Evolutionary conservation across 768 basidiomycete genomes (phyloP), one percentile per base, ranked within the genome.

Genomic region (Boletus rubescentipes): DNA sequence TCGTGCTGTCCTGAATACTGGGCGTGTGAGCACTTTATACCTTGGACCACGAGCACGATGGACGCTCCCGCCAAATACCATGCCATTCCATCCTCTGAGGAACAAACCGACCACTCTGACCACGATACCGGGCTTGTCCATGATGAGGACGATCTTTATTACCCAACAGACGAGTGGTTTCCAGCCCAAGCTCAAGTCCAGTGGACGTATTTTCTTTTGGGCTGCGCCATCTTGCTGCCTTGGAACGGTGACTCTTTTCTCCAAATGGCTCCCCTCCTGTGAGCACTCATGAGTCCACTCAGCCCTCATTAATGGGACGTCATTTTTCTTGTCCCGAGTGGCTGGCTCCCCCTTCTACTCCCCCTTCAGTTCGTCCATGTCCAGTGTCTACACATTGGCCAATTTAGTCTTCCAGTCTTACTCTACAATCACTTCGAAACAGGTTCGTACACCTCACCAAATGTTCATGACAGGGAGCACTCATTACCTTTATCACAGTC

Each of bases 221-320:
- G 93, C 3, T 86, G 86, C 52, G 87, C 90, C 18, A 80, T 87
- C 4, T 77, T 97, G 8, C 71, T 97, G 16, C 86, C 91, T 29
- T 97, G 93, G 93, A 96, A 94, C 65, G 92, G 93, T 93, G 67
- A 65, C 79, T 62, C 10, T 11, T 32, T 18, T 45, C 37, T 14
- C 15, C 46, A 44, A 47, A 14, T 6, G 4, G 36, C 31, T 31
- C 10, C 15, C 14, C 29, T 41, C 42, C 7, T 34, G 34, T 34
- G 9, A 7, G 26, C 53, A 47, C 52, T 57, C 39, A 54, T 49
- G 9, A 46, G 35, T 15, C n/a, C 29, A 35, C 38, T 20, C 53
- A 96, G 93, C 86, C 1, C 75, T 94, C 64, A 93, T 97, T 23
- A 96, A 91, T 31, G 91, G 88, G 0, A 85, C 85, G 43, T 85